Conservation (phyloP, 78 protist genomes). For the Isochrysis galbana region DNA sequence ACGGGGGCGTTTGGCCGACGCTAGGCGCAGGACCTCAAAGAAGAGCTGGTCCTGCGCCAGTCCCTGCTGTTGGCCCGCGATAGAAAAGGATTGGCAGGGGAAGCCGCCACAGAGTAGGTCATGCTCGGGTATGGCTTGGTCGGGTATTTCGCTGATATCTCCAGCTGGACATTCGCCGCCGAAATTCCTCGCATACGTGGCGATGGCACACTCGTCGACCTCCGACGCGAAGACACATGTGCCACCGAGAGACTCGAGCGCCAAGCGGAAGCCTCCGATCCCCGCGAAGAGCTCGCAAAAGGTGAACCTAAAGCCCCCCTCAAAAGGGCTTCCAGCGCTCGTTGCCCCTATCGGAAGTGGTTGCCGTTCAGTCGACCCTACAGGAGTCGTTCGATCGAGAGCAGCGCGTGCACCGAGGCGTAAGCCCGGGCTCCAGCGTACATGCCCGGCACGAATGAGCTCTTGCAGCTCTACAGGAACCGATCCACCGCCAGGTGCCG, state of each 20-base stretch:
- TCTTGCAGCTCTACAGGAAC: too few species aligned
- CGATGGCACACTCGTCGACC: background rate
- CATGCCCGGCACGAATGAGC: too few species aligned
- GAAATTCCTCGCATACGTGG: background rate
- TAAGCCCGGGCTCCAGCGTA: too few species aligned
- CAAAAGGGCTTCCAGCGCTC: too few species aligned
- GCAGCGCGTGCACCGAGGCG: too few species aligned
- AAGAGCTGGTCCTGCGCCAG: slow-evolving; percentile 18
- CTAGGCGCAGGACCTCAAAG: background rate
- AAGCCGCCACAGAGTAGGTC: slow-evolving; percentile 37
- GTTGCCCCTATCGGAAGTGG: too few species aligned
- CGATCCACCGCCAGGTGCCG: too few species aligned
- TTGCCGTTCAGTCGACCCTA: too few species aligned
- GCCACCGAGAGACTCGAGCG: slow-evolving; percentile 24
- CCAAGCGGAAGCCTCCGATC: slow-evolving; percentile 31
- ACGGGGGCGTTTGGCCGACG: background rate
- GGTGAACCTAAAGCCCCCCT: too few species aligned
- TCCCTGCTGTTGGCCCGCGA: background rate
- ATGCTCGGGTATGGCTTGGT: background rate
- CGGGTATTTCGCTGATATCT: background rate
- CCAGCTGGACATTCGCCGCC: background rate
- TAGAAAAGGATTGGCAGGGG: slow-evolving; percentile 37
- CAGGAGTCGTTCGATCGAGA: too few species aligned
- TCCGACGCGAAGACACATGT: slow-evolving; percentile 27
- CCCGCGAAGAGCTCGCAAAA: slow-evolving; percentile 34